Evolutionary conservation across 345 rosid genomes (phyloP), one percentile per base, ranked within the genome.

Genomic region (Eutrema heterophyllum): DNA sequence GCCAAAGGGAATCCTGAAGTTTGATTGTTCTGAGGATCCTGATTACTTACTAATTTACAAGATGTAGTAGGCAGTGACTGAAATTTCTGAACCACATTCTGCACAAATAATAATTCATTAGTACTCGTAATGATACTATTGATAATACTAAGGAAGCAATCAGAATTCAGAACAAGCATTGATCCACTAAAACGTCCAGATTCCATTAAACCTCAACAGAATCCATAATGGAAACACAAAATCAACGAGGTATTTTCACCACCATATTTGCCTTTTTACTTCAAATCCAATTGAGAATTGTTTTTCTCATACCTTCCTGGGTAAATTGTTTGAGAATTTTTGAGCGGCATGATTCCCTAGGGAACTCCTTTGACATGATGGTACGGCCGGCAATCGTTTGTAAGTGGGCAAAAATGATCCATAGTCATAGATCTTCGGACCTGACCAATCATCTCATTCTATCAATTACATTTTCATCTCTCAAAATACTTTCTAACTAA

Each of bases 381-480:
- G 67, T 71, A 33, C 46, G 10, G 75, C 63, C 35, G 80, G 71
- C 1, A 73, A 69, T 35, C 81, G 75, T 55, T 79, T 83, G 68
- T 83, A 64, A 46, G 80, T 41, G 57, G 84, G 87, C 80, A 93
- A 80, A 83, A 93, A 93, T 21, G 97, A 84, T 70, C 98, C 97
- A 79, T 87, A 88, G 10, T 79, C 83, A 70, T 82, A 84, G 78
- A 69, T 80, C 64, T 46, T 81, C 35, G 89, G 70, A 79, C 97
- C 97, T 93, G 83, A 18, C 61, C 77, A 67, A 81, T 56, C 56
- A 80, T 74, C 64, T 50, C 62, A 71, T 18, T 66, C 41, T 48
- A 49, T 33, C 21, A 54, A 60, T 57, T 39, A 74, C 67, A 70
- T 41, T 52, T 29, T 48, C 56, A 49, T 56, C 64, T 12, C 27